Evolutionary conservation across 106 monocot species (phyloP).

Genomic region (Allium sativum): DNA sequence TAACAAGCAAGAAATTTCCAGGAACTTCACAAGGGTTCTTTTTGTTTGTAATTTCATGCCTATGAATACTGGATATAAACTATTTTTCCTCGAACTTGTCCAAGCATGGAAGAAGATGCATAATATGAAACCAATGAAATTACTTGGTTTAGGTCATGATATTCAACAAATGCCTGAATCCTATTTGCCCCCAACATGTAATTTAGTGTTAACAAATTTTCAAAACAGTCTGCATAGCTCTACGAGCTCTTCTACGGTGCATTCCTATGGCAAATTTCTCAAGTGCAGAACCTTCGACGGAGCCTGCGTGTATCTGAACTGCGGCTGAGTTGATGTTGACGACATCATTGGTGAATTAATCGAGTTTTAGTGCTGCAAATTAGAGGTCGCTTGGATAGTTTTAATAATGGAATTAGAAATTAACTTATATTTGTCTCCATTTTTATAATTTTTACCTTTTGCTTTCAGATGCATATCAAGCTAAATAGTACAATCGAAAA

Average conservation of each 20-base stretch:
- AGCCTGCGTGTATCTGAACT: slow-evolving; percentile 9
- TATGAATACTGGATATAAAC: slow-evolving; percentile 63
- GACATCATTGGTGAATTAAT: too few species aligned
- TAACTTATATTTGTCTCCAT: too few species aligned
- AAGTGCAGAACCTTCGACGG: slow-evolving; percentile 6
- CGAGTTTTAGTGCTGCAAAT: too few species aligned
- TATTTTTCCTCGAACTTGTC: slow-evolving; percentile 62
- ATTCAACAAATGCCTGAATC: slow-evolving; percentile 6
- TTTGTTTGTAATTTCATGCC: slow-evolving; percentile 68
- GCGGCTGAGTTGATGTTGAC: slow-evolving; percentile 5
- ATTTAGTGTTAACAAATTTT: slow-evolving; percentile 6
- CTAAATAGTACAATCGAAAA: too few species aligned
- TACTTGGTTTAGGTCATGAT: slow-evolving; percentile 50
- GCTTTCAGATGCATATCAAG: too few species aligned
- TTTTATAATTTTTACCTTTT: too few species aligned
- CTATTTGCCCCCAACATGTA: slow-evolving; percentile 4
- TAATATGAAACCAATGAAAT: slow-evolving; percentile 69
- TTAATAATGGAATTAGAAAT: too few species aligned
- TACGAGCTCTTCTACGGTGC: slow-evolving; percentile 10
- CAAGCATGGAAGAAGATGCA: slow-evolving; percentile 52
- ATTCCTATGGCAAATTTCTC: slow-evolving; percentile 4
- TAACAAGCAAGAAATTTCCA: slow-evolving; percentile 66
- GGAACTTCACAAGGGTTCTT: slow-evolving; percentile 48
- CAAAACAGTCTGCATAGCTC: slow-evolving; percentile 5
- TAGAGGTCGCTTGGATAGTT: too few species aligned